Evolutionary conservation across 2,329 filamentous ascomycete species (phyloP).

Genomic region (Colletotrichum zoysiae): DNA sequence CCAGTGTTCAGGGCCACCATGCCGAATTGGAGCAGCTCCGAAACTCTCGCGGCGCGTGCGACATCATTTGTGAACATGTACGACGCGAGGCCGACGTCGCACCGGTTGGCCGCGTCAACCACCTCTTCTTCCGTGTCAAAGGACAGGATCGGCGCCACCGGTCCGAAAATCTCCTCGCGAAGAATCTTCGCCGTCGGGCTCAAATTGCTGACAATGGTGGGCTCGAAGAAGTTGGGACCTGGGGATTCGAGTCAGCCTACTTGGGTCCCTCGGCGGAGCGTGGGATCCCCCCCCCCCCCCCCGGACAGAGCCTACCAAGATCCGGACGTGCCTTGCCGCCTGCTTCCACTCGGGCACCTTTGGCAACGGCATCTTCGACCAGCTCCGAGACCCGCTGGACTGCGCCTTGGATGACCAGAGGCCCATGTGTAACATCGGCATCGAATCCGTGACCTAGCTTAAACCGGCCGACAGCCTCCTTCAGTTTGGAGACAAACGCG

Average conservation of each 20-base stretch:
- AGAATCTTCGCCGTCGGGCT: neutral
- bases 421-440: neutral
- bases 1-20: neutral
- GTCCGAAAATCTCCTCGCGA: neutral
- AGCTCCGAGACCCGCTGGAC: neutral
- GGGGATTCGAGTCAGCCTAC: neutral
- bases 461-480: neutral
- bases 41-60: neutral
- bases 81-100: neutral
- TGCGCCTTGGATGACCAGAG: neutral
- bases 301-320: neutral
- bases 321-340: neutral
- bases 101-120: neutral
- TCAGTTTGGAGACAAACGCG: neutral
- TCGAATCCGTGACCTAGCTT: neutral
- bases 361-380: neutral
- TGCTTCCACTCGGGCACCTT: neutral
- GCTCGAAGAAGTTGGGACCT: slow-evolving; percentile 1
- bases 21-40: neutral
- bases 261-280: neutral
- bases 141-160: neutral
- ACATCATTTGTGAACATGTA: neutral
- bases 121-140: neutral
- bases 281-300: too few species aligned
- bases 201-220: neutral